Base-by-base conservation (phyloP, 768 basidiomycete species). In the Lepiota brunneoincarnata region DNA sequence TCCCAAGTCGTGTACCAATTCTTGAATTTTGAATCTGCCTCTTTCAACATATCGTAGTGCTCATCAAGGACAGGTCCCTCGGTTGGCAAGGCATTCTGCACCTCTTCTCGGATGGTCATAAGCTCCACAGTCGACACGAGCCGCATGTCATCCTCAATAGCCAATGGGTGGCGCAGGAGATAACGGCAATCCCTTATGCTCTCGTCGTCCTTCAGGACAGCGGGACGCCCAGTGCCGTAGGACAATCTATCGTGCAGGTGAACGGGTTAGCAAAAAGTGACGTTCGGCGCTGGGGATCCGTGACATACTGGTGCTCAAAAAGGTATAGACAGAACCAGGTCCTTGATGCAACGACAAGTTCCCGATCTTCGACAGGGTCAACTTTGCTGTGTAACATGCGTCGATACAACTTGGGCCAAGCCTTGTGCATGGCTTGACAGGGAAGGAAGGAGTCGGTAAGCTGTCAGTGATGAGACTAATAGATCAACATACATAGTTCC, bases 321-420 rank as follows among this genome's bases (percentile, higher is more conserved):
- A 96, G 81, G 65, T 93, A 95, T 14, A 95, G 75, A 63, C 92
- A 93, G 65, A 97, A 93, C 93, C 93, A 98, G 6, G 87, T 92
- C 41, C 94, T 81, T 21, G 91, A 80, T 15, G 86, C 85, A 49
- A 91, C 82, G 38, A 97, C 84, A 21, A 98, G 75, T 26, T 90
- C 82, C 41, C 84, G 80, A 62, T 98, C 93, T 58, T 83, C 77
- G 20, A 79, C 72, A 24, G 75, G 67, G 49, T 81, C 76, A 4
- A 73, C 68, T 62, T 87, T 86, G 57, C 79, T 80, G 15, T 77
- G 75, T 54, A 87, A 81, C 83, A 98, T 95, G 23, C 90, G 81
- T 59, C 82, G 82, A 39, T 86, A 72, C 20, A 98, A 75, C 63
- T 78, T 81, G 11, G 93, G 87, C 89, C 95, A 98, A 24, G 94